Evolutionary conservation across 2,329 filamentous ascomycete genomes (phyloP).

Genomic region (Exophiala xenobiotica): DNA sequence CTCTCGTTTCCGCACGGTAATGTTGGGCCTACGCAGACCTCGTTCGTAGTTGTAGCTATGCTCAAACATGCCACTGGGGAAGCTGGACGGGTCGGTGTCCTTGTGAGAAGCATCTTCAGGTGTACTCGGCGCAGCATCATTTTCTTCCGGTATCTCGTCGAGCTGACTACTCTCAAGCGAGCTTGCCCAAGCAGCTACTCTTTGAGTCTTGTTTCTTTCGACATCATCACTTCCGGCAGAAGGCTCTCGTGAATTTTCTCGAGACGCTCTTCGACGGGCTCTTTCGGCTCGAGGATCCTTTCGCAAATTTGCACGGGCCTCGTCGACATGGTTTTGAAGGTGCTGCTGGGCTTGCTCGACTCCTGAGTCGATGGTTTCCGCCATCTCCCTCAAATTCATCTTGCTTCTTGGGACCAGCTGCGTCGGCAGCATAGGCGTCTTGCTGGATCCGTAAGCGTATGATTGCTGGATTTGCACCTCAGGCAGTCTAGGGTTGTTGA

Average conservation of each 20-base stretch:
- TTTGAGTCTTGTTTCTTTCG: conserved; percentile 19
- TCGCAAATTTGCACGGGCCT: conserved; percentile 21
- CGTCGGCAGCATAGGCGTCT: conserved; percentile 38
- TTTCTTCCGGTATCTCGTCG: conserved; percentile 28
- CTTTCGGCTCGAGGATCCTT: conserved; percentile 18
- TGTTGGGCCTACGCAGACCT: conserved; percentile 25
- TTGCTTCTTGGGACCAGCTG: conserved; percentile 35
- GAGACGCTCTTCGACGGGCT: conserved; percentile 31
- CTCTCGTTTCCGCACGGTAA: conserved; percentile 16
- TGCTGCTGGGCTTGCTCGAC: conserved; percentile 30
- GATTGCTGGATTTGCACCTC: conserved; percentile 41
- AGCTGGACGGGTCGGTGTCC: conserved; percentile 29
- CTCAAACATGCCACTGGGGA: conserved; percentile 30
- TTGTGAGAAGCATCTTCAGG: conserved; percentile 18
- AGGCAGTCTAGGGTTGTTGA: conserved; percentile 36
- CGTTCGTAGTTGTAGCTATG: conserved; percentile 32
- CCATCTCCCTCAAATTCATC: conserved; percentile 36
- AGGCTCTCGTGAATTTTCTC: conserved; percentile 25
- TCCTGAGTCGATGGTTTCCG: conserved; percentile 36
- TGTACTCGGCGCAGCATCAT: conserved; percentile 8
- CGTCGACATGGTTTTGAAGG: conserved; percentile 25
- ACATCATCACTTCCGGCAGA: conserved; percentile 22
- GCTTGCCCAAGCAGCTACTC: conserved; percentile 28
- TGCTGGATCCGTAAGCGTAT: conserved; percentile 42
- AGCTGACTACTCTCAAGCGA: conserved; percentile 24